Conservation (phyloP, 441 rosid species). For the Populus tomentosa region DNA sequence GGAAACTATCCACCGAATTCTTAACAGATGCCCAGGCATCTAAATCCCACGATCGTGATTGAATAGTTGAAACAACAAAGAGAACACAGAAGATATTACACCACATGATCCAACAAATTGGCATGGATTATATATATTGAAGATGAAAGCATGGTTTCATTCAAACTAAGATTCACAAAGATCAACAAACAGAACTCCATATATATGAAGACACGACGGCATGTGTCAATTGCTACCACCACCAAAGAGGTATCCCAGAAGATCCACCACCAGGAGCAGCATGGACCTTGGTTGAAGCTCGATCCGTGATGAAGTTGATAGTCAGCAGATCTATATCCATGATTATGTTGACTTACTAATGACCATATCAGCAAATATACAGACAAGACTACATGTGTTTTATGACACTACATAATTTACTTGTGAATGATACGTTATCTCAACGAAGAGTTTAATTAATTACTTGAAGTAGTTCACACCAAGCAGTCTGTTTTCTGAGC, state of each 20-base stretch:
- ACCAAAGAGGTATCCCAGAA: constrained; percentile 78
- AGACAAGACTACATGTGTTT: no score
- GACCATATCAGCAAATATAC: no score
- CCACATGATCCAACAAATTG: constrained; percentile 19
- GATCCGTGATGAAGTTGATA: constrained; percentile 34
- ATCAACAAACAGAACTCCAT: constrained; percentile 26
- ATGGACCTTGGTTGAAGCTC: constrained; percentile 87
- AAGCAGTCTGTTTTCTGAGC: no score
- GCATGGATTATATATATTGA: constrained; percentile 13
- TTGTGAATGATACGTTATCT: no score
- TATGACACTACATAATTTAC: no score
- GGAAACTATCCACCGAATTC: constrained; percentile 1
- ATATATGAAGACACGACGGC: constrained; percentile 3
- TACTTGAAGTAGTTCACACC: no score
- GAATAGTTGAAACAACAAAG: constrained; percentile 20
- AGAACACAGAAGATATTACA: constrained; percentile 34
- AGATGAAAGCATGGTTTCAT: constrained; percentile 20
- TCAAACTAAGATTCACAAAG: constrained; percentile 21
- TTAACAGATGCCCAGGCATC: constrained; percentile 15
- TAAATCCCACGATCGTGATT: constrained; percentile 18
- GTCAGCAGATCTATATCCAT: no score
- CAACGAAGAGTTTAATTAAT: no score
- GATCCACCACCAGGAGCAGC: constrained; percentile 93
- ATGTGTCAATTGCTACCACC: constrained; percentile 45
- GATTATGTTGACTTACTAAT: no score